A percentile compares a stretch with the other conserved stretches of the same genome.
Conservation (phyloP, 805 yeast genomes). For the Pichia manshurica region DNA sequence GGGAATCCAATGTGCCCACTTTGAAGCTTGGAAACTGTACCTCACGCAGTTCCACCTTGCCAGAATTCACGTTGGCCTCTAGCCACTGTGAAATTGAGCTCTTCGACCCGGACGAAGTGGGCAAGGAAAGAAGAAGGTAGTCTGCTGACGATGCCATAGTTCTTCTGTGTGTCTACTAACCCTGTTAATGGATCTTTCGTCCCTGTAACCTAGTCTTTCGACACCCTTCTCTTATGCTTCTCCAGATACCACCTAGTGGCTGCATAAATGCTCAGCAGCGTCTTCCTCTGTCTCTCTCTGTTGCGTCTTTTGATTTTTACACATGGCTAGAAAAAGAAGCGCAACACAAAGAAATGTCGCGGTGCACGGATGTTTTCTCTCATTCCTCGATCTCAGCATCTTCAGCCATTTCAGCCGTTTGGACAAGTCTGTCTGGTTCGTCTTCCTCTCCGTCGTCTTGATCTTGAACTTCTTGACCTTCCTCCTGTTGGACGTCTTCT, state of each 20-base stretch:
- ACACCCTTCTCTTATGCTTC: no score
- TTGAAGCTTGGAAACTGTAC: conserved; percentile 78
- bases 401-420: no score
- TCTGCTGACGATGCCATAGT: conserved; percentile 22
- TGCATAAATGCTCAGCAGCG: conserved; percentile 1
- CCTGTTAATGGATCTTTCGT: no score
- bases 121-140: conserved; percentile 28
- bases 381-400: conserved; percentile 7
- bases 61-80: conserved; percentile 48
- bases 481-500: not conserved
- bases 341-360: no score
- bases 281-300: not conserved
- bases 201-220: no score
- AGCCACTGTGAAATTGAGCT: conserved; percentile 42
- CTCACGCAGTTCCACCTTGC: conserved; percentile 50
- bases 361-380: not conserved
- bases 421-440: not conserved
- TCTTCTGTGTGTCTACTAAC: not conserved
- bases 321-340: not conserved
- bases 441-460: not conserved
- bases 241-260: not conserved
- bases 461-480: not conserved
- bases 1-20: conserved; percentile 88
- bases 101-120: conserved; percentile 24
- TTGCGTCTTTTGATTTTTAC: not conserved